These are phyloP conservation scores for Tubosaeta sp. DNA, from an alignment of 768 basidiomycete genomes.

Conservation along the genomic window DNA sequence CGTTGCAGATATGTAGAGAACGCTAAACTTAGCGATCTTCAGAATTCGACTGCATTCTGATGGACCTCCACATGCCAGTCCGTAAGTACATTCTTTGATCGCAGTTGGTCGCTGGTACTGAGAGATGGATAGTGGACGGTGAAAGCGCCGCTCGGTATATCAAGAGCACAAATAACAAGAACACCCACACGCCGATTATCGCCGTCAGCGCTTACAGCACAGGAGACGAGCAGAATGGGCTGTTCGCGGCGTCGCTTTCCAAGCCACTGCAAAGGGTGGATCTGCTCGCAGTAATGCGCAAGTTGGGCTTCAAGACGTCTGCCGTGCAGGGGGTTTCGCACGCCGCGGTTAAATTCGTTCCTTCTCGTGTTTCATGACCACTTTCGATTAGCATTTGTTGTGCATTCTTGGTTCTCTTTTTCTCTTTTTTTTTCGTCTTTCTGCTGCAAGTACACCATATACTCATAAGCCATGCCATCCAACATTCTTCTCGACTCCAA, in stretches of 20 bases:
- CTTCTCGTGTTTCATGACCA: constrained; percentile 30
- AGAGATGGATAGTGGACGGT: constrained; percentile 65
- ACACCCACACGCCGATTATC: constrained; percentile 87
- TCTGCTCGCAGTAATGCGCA: constrained; percentile 74
- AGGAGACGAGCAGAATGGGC: constrained; percentile 59
- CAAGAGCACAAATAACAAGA: constrained; percentile 94
- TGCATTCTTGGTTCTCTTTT: constrained; percentile 24
- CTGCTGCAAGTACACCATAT: constrained; percentile 29
- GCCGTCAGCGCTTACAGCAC: constrained; percentile 87
- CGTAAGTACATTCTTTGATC: constrained; percentile 45
- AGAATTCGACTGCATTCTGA: constrained; percentile 96
- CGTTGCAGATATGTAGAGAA: background rate
- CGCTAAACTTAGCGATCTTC: constrained; percentile 9
- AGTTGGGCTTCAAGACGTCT: constrained; percentile 88
- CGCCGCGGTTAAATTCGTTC: constrained; percentile 48
- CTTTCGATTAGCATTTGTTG: constrained; percentile 12
- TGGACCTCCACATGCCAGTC: constrained; percentile 95
- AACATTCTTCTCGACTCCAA: constrained; percentile 22
- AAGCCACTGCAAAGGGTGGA: constrained; percentile 91
- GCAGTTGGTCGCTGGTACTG: constrained; percentile 6
- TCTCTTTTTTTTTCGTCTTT: constrained; percentile 24
- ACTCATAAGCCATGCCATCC: constrained; percentile 33
- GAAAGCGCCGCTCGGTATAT: constrained; percentile 97
- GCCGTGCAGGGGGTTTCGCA: constrained; percentile 56
- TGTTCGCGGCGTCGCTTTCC: constrained; percentile 77